Evolutionary conservation across 2,329 filamentous ascomycete genomes (phyloP).

Genomic region (Biscogniauxia marginata): DNA sequence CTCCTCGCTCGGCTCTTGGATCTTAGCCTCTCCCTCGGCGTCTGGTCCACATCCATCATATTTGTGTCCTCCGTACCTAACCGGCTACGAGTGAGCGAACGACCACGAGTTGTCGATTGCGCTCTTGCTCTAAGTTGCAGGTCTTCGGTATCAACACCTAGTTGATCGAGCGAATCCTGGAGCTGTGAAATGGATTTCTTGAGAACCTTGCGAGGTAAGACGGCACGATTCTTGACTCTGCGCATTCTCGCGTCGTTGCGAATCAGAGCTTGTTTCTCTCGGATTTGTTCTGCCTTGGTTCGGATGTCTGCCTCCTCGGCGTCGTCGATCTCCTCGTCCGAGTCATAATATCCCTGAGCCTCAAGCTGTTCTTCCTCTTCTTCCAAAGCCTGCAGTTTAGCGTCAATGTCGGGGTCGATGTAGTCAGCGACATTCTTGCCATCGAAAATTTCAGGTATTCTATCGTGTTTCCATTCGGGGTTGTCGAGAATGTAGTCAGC

Average conservation of each 20-base stretch:
- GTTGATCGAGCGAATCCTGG: constrained; percentile 78
- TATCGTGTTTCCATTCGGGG: constrained; percentile 93
- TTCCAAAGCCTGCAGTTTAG: constrained; percentile 86
- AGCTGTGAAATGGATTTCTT: constrained; percentile 84
- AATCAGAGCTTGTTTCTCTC: constrained; percentile 90
- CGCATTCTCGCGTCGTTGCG: constrained; percentile 93
- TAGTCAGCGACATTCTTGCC: constrained; percentile 98
- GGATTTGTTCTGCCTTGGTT: constrained; percentile 91
- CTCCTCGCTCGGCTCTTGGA: constrained; percentile 71
- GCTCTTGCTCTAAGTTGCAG: constrained; percentile 72
- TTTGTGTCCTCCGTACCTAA: constrained; percentile 63
- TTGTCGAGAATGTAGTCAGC: constrained; percentile 85
- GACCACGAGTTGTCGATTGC: constrained; percentile 66
- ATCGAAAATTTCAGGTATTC: constrained; percentile 89
- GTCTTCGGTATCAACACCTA: constrained; percentile 80
- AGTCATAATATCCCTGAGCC: constrained; percentile 90
- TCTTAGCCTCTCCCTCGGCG: constrained; percentile 59
- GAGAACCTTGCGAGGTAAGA: constrained; percentile 80
- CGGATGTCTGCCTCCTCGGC: constrained; percentile 84
- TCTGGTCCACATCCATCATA: constrained; percentile 72
- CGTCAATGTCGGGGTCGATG: constrained; percentile 93
- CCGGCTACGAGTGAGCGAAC: constrained; percentile 63
- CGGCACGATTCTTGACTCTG: constrained; percentile 96
- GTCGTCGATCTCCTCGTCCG: constrained; percentile 77
- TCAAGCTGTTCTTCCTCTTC: constrained; percentile 80